phyloP scores from a whole-genome alignment of 2,329 filamentous ascomycete species.

The Coniochaeta ligniaria region DNA sequence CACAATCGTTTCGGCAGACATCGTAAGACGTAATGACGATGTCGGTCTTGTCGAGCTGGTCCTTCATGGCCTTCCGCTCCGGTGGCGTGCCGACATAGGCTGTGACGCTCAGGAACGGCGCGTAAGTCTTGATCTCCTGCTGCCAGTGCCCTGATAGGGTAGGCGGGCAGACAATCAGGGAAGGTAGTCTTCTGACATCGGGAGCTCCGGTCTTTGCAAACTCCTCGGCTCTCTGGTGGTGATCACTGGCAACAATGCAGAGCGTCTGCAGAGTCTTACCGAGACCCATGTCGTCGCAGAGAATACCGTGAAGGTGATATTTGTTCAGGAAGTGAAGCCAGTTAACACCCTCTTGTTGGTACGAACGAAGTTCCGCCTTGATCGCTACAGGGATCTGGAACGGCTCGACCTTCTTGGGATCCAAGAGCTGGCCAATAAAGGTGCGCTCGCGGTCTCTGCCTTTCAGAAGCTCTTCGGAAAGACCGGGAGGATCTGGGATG shows the following conservation, averaged over 20 bases:
- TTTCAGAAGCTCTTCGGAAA: constrained; percentile 80
- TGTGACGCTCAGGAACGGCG: constrained; percentile 83
- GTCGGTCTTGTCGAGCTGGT: constrained; percentile 69
- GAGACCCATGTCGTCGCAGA: constrained; percentile 98
- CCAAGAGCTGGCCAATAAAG: constrained; percentile 93
- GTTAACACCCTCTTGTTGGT: constrained; percentile 98
- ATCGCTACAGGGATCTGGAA: constrained; percentile 94
- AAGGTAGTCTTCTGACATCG: constrained; percentile 75
- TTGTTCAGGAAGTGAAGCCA: constrained; percentile 98
- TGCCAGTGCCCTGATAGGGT: constrained; percentile 98
- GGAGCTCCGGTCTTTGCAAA: constrained; percentile 73
- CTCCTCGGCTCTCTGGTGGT: constrained; percentile 87
- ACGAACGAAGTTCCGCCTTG: constrained; percentile 91
- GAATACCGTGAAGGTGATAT: constrained; percentile 94
- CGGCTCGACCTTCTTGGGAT: constrained; percentile 91
- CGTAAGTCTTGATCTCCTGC: constrained; percentile 92
- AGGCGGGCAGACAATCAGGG: constrained; percentile 91
- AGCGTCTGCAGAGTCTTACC: constrained; percentile 96
- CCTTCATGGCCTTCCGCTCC: constrained; percentile 67
- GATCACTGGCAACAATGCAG: constrained; percentile 96
- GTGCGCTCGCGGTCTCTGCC: constrained; percentile 91
- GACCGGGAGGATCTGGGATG: constrained; percentile 89
- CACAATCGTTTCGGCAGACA: constrained; percentile 93
- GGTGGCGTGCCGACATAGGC: constrained; percentile 86
- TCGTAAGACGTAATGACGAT: constrained; percentile 98